A percentile compares a stretch with the other conserved stretches of the same genome.
phyloP scores from a whole-genome alignment of 345 rosid species.

The Euphorbia tirucalli region DNA sequence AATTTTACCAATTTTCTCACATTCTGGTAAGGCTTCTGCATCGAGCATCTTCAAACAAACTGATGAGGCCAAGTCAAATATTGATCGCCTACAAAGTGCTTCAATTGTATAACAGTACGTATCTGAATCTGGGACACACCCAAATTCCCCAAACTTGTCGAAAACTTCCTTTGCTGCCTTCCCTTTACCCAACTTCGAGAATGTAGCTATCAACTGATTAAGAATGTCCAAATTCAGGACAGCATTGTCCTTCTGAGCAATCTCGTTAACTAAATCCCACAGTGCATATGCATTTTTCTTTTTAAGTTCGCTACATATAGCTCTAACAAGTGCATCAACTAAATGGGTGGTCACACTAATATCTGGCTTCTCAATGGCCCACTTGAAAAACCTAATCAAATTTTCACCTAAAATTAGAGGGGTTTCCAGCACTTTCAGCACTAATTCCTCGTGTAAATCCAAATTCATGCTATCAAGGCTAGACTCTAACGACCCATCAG shows the following conservation, averaged over 20 bases:
- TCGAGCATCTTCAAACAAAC: conserved; percentile 73
- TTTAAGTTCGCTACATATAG: conserved; percentile 39
- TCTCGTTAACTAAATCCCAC: conserved; percentile 74
- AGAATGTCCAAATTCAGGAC: conserved; percentile 47
- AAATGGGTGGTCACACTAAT: conserved; percentile 33
- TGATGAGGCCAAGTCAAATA: conserved; percentile 50
- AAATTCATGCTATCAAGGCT: conserved; percentile 44
- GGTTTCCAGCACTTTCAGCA: conserved; percentile 52
- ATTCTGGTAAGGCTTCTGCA: conserved; percentile 45
- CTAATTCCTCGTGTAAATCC: conserved; percentile 46
- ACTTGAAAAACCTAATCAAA: conserved; percentile 56
- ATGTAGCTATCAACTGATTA: conserved; percentile 60
- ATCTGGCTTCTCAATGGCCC: conserved; percentile 45
- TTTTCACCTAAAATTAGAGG: conserved; percentile 51
- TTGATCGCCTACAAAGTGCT: conserved; percentile 53
- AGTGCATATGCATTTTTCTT: conserved; percentile 49
- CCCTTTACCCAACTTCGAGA: conserved; percentile 65
- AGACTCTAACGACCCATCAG: conserved; percentile 57
- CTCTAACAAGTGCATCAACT: conserved; percentile 47
- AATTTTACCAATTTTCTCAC: conserved; percentile 54
- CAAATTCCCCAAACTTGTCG: conserved; percentile 52
- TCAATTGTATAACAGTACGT: conserved; percentile 62
- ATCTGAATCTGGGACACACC: conserved; percentile 45
- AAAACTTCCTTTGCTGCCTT: conserved; percentile 73
- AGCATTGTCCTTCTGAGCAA: conserved; percentile 37